Conservation (phyloP, 73 alveolate genomes). For the Paramecium caudatum region DNA sequence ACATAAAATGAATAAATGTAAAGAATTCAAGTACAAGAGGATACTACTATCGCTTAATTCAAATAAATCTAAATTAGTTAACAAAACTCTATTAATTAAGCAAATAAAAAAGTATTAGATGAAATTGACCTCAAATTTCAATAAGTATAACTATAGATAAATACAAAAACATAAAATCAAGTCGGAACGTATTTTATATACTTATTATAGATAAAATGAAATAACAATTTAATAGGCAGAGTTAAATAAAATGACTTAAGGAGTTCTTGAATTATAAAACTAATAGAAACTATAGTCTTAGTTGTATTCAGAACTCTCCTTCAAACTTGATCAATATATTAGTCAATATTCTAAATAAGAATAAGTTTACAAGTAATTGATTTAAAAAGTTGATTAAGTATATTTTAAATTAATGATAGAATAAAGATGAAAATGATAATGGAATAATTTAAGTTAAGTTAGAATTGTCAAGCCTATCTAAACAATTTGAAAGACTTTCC, state of each 20-base stretch:
- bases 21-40: background rate
- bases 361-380: background rate
- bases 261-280: slow-evolving; percentile 3
- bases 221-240: slow-evolving; percentile 43
- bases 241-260: background rate
- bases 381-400: slow-evolving; percentile 41
- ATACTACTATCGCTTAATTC: slow-evolving; percentile 1
- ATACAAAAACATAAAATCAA: slow-evolving; percentile 8
- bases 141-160: background rate
- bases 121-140: background rate
- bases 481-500: slow-evolving; percentile 6
- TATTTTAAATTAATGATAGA: slow-evolving; percentile 11
- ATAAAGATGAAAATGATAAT: slow-evolving; percentile 48
- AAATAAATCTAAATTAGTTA: background rate
- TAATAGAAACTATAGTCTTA: background rate
- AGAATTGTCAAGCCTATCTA: background rate
- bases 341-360: background rate
- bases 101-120: background rate
- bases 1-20: background rate
- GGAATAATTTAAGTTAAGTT: slow-evolving; percentile 35
- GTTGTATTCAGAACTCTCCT: background rate
- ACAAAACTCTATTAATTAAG: background rate
- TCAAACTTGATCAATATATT: background rate
- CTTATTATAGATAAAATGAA: background rate
- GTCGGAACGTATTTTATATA: background rate